phyloP scores from a whole-genome alignment of 2,329 filamentous ascomycete species.

The Colletotrichum ledebouriae region DNA sequence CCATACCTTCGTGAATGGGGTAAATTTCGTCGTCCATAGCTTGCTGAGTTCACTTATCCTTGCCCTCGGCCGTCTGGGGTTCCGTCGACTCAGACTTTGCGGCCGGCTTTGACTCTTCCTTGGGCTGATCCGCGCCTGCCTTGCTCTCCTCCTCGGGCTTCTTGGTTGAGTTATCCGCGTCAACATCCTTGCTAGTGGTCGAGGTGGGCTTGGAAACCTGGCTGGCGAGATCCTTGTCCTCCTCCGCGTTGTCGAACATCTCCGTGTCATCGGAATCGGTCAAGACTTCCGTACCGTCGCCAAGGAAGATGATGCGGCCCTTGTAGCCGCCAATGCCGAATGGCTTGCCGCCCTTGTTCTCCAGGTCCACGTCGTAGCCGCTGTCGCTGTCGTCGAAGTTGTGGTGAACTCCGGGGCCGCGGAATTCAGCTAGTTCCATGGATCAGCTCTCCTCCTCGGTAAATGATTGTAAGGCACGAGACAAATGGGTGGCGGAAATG shows the following conservation, averaged over 20 bases:
- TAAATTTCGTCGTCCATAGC: slow-evolving; percentile 15
- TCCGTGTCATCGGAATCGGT: slow-evolving; percentile 91
- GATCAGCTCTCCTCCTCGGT: slow-evolving; percentile 43
- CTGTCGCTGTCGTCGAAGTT: slow-evolving; percentile 85
- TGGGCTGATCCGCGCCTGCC: slow-evolving; percentile 34
- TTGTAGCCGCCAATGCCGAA: slow-evolving; percentile 79
- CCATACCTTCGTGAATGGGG: slow-evolving; percentile 32
- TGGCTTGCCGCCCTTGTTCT: slow-evolving; percentile 70
- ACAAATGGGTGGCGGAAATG: slow-evolving; percentile 33
- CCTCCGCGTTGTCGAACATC: slow-evolving; percentile 90
- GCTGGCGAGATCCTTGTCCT: slow-evolving; percentile 87
- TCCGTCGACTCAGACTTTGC: slow-evolving; percentile 33
- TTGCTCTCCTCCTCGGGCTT: slow-evolving; percentile 44
- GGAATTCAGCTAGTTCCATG: slow-evolving; percentile 78
- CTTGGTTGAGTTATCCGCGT: slow-evolving; percentile 46
- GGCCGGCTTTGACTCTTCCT: slow-evolving; percentile 40
- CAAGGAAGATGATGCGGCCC: slow-evolving; percentile 93
- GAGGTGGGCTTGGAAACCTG: slow-evolving; percentile 76
- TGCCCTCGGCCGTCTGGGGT: slow-evolving; percentile 29
- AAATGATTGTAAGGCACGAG: slow-evolving; percentile 37
- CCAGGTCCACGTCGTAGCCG: slow-evolving; percentile 81
- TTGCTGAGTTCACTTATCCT: slow-evolving; percentile 37
- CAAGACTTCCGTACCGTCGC: slow-evolving; percentile 93
- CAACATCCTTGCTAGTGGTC: slow-evolving; percentile 37
- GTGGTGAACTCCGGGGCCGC: slow-evolving; percentile 84